These are phyloP conservation scores for Thelonectria discophora DNA, from an alignment of 2,329 filamentous ascomycete species.

Conservation along the genomic window DNA sequence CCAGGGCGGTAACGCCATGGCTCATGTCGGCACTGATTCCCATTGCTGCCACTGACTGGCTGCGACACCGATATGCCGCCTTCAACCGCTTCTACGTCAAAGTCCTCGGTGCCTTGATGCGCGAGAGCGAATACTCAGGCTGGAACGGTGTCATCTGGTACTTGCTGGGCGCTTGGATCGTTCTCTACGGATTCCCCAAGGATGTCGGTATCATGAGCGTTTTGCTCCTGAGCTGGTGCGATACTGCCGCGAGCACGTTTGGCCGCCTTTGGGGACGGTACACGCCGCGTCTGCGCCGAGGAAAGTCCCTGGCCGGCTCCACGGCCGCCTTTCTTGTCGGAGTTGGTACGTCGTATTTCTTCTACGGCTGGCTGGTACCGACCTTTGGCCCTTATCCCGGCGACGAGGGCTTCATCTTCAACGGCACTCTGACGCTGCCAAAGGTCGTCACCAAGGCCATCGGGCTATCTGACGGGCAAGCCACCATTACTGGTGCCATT, in stretches of 20 bases:
- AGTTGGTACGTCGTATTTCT: constrained; percentile 81
- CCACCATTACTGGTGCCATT: constrained; percentile 72
- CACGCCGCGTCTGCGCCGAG: constrained; percentile 82
- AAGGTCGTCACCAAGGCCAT: constrained; percentile 64
- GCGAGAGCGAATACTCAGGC: constrained; percentile 90
- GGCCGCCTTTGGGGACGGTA: constrained; percentile 89
- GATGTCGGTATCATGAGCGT: constrained; percentile 91
- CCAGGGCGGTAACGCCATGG: constrained; percentile 81
- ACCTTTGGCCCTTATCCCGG: constrained; percentile 71
- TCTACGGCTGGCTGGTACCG: constrained; percentile 88
- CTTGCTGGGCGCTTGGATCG: constrained; percentile 87
- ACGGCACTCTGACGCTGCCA: constrained; percentile 78
- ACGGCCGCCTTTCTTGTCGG: constrained; percentile 85
- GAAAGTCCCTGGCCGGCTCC: constrained; percentile 92
- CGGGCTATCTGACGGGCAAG: constrained; percentile 66
- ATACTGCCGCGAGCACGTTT: constrained; percentile 95
- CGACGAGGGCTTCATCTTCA: constrained; percentile 80
- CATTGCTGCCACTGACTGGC: constrained; percentile 81
- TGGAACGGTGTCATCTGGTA: constrained; percentile 99
- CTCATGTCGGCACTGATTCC: constrained; percentile 84
- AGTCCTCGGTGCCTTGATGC: constrained; percentile 89
- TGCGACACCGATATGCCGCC: constrained; percentile 82
- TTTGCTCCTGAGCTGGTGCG: constrained; percentile 94
- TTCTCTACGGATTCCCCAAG: constrained; percentile 89
- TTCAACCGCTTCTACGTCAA: constrained; percentile 91